phyloP scores from a whole-genome alignment of 192 early-diverging fungal species.

The Coemansia sp. region DNA sequence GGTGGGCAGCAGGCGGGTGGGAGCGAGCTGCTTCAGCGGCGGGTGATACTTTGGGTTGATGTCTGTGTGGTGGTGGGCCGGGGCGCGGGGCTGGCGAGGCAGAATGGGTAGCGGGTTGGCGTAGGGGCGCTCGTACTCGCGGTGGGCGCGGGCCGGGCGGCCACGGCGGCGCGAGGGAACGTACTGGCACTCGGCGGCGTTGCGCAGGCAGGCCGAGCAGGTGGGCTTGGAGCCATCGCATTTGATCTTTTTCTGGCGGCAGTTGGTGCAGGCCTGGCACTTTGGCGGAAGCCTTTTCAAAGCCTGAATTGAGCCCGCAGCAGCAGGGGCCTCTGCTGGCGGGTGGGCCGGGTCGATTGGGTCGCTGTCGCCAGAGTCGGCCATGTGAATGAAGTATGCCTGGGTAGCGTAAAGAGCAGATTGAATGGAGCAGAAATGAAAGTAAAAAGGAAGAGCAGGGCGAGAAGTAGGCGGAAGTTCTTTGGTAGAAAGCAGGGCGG shows the following conservation, averaged over 20 bases:
- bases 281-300: slow-evolving; percentile 33
- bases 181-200: slow-evolving; percentile 41
- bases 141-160: slow-evolving; percentile 40
- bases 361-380: slow-evolving; percentile 46
- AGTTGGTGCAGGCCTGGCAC: slow-evolving; percentile 53
- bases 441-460: background rate
- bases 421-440: background rate
- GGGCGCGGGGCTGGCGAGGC: slow-evolving; percentile 30
- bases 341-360: slow-evolving; percentile 9
- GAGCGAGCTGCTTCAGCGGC: slow-evolving; percentile 12
- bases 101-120: slow-evolving; percentile 49
- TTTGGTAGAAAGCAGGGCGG: too few relatives aligned
- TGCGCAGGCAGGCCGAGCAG: slow-evolving; percentile 45
- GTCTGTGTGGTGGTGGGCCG: background rate
- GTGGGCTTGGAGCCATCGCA: slow-evolving; percentile 50
- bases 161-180: slow-evolving; percentile 49
- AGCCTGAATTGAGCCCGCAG: background rate
- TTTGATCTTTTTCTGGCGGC: slow-evolving; percentile 51
- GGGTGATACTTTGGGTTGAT: slow-evolving; percentile 23
- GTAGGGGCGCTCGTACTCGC: slow-evolving; percentile 48
- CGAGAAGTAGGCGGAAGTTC: too few relatives aligned
- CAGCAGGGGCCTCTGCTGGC: slow-evolving; percentile 1
- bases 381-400: slow-evolving; percentile 14
- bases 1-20: slow-evolving; percentile 33
- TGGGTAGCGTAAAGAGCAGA: background rate